Conservation (phyloP, 2,329 filamentous ascomycete genomes). For the Diaporthe australafricana region DNA sequence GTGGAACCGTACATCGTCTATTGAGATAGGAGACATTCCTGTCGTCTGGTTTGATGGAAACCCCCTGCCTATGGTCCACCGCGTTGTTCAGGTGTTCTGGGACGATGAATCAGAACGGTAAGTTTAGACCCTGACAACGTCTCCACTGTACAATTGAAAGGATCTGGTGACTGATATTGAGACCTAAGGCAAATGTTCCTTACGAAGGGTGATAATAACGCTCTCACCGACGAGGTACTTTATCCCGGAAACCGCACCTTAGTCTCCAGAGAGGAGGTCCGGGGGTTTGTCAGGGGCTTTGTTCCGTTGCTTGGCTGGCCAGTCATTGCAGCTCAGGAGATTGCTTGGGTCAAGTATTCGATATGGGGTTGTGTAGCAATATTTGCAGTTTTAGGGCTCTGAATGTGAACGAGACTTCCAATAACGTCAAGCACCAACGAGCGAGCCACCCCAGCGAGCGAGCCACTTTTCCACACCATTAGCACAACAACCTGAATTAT, state of each 20-base stretch:
- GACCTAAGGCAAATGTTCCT: constrained; percentile 40
- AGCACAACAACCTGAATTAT: too few species aligned
- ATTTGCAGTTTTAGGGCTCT: too few species aligned
- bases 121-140: neutral
- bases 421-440: too few species aligned
- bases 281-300: constrained; percentile 42
- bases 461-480: too few species aligned
- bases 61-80: constrained; percentile 44
- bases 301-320: constrained; percentile 39
- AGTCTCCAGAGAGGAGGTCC: constrained; percentile 39
- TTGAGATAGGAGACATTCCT: constrained; percentile 43
- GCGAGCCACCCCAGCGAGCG: too few species aligned
- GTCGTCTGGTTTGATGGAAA: constrained; percentile 42
- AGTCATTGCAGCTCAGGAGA: constrained; percentile 32
- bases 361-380: neutral
- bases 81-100: constrained; percentile 38
- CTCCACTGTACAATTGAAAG: too few species aligned
- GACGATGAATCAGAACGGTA: neutral
- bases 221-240: constrained; percentile 38
- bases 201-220: constrained; percentile 44
- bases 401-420: too few species aligned
- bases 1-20: constrained; percentile 35
- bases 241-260: constrained; percentile 38
- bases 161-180: too few species aligned
- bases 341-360: constrained; percentile 7